phyloP scores from a whole-genome alignment of 1,284 basidiomycete species.

The Rhodotorula sp. region DNA sequence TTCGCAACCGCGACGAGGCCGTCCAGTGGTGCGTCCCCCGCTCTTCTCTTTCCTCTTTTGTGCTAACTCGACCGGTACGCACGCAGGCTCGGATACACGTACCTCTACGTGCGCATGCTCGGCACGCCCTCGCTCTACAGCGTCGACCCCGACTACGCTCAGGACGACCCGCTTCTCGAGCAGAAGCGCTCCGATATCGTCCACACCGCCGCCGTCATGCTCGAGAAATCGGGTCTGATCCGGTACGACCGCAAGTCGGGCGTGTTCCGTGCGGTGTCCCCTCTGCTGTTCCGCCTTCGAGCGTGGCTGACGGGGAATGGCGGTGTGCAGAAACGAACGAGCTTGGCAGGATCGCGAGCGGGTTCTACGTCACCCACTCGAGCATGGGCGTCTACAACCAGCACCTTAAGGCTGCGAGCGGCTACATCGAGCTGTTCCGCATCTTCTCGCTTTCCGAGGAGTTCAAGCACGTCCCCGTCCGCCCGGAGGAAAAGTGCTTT shows the following conservation, averaged over 20 bases:
- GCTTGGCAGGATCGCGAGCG: constrained; percentile 89
- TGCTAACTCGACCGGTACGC: rapidly evolving
- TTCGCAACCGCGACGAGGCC: constrained; percentile 93
- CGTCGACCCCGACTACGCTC: constrained; percentile 86
- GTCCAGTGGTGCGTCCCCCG: constrained; percentile 73
- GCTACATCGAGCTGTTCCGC: constrained; percentile 86
- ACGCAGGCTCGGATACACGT: constrained; percentile 75
- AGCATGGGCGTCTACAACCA: constrained; percentile 98
- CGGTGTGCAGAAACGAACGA: constrained; percentile 66
- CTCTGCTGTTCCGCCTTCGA: not conserved
- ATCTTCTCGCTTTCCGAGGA: constrained; percentile 97
- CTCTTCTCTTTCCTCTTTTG: not conserved
- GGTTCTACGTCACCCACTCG: constrained; percentile 94
- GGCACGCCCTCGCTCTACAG: constrained; percentile 85
- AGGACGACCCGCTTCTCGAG: constrained; percentile 77
- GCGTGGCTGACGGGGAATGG: not conserved
- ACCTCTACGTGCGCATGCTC: constrained; percentile 96
- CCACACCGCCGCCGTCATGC: constrained; percentile 87
- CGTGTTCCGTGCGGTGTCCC: constrained; percentile 61
- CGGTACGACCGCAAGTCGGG: constrained; percentile 91
- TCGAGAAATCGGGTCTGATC: constrained; percentile 92
- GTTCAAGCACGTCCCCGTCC: constrained; percentile 89
- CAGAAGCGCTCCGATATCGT: constrained; percentile 87
- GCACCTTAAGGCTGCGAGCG: constrained; percentile 75
- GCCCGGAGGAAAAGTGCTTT: constrained; percentile 54